These are phyloP conservation scores for Boletus reticuloceps DNA, from an alignment of 768 basidiomycete genomes.

Conservation along the genomic window DNA sequence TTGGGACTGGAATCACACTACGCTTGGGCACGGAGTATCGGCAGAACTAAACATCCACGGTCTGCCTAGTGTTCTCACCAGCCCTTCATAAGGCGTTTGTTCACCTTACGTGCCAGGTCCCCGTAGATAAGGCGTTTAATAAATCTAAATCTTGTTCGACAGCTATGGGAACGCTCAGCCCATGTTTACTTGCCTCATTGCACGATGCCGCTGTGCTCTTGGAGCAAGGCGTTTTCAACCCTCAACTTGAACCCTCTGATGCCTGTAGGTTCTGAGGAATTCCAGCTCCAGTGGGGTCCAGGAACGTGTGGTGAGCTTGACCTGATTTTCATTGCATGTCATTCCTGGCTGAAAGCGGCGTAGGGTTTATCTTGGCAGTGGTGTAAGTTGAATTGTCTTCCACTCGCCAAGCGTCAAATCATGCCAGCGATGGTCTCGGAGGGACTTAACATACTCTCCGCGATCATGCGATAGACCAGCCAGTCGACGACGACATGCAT, in stretches of 20 bases:
- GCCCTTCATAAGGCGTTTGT: too few species aligned
- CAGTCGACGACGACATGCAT: too few species aligned
- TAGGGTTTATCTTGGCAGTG: constrained; percentile 3
- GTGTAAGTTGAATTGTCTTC: neutral
- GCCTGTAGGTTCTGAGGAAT: neutral
- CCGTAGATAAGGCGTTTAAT: neutral
- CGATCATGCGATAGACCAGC: too few species aligned
- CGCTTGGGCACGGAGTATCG: too few species aligned
- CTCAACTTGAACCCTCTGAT: neutral
- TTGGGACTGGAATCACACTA: too few species aligned
- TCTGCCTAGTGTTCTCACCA: neutral
- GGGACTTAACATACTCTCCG: too few species aligned
- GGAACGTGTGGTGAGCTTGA: constrained; percentile 1
- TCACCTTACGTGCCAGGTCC: neutral
- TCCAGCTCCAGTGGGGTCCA: neutral
- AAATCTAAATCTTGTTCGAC: constrained; percentile 2
- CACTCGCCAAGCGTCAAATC: neutral
- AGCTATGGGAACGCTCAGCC: too few species aligned
- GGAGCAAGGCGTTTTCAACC: too few species aligned
- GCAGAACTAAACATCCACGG: neutral
- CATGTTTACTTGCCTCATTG: too few species aligned
- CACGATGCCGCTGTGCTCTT: too few species aligned
- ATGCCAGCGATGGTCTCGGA: too few species aligned
- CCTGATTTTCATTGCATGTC: neutral
- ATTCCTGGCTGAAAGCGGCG: neutral